Conservation (phyloP, 129 eudicot species). For the Helianthus tuberosus region DNA sequence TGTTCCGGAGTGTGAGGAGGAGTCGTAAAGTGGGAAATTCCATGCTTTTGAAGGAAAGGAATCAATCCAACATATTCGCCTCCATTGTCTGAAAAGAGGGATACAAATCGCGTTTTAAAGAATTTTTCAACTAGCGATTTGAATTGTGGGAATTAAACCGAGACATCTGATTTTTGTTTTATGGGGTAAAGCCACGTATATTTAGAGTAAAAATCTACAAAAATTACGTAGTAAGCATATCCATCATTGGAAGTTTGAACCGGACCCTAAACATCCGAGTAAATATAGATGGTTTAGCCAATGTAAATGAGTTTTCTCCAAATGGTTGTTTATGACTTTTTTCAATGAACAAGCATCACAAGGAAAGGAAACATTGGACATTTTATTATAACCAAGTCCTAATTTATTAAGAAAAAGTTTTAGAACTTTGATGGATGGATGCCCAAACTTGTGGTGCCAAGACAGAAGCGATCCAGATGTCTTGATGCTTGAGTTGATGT, state of each 20-base stretch:
- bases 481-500: background rate
- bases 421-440: background rate
- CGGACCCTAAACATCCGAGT: background rate
- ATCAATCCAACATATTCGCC: background rate
- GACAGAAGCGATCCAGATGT: background rate
- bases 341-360: background rate
- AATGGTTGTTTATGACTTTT: background rate
- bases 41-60: background rate
- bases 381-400: constrained; percentile 7
- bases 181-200: background rate
- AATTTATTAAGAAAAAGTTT: background rate
- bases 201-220: background rate
- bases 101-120: background rate
- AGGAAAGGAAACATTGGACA: background rate
- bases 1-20: background rate
- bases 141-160: background rate
- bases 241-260: background rate
- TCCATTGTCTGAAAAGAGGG: background rate
- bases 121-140: background rate
- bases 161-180: background rate
- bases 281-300: background rate
- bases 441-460: background rate
- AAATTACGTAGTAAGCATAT: background rate
- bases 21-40: background rate
- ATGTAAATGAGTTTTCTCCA: background rate